Conservation (phyloP, 306 rosid species). For the Citrullus amarus region DNA sequence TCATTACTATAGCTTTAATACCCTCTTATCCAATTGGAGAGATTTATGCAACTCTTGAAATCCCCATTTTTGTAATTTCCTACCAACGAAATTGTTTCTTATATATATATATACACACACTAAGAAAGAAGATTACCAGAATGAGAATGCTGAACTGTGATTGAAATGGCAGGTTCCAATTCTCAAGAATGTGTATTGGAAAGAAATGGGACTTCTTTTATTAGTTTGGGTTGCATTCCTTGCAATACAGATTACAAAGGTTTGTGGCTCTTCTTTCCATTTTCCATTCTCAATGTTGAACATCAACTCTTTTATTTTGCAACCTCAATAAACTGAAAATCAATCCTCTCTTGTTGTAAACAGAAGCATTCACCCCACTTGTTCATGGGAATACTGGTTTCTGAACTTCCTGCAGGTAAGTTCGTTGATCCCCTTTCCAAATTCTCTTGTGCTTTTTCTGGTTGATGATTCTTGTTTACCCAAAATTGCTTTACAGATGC, state of each 20-base stretch:
- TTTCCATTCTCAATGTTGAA: neutral
- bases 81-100: too few species aligned
- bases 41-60: too few species aligned
- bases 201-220: constrained; percentile 65
- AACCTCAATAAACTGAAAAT: neutral
- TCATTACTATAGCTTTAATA: too few species aligned
- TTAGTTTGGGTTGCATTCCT: constrained; percentile 91
- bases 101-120: too few species aligned
- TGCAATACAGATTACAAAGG: constrained; percentile 68
- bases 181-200: constrained; percentile 67
- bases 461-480: neutral
- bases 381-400: constrained; percentile 64
- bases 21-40: too few species aligned
- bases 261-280: constrained; percentile 13
- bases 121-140: neutral
- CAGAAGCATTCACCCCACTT: constrained; percentile 40
- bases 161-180: constrained; percentile 44
- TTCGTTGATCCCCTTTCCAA: neutral
- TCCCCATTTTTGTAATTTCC: too few species aligned
- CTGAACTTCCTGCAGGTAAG: constrained; percentile 67
- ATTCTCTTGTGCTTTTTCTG: neutral
- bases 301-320: neutral
- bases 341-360: constrained; percentile 18
- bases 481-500: constrained; percentile 40
- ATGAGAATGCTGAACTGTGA: constrained; percentile 14